A percentile compares a stretch with the other conserved stretches of the same genome.
These are phyloP conservation scores for Neoboletus magnificus DNA, from an alignment of 768 basidiomycete species.

Conservation along the genomic window DNA sequence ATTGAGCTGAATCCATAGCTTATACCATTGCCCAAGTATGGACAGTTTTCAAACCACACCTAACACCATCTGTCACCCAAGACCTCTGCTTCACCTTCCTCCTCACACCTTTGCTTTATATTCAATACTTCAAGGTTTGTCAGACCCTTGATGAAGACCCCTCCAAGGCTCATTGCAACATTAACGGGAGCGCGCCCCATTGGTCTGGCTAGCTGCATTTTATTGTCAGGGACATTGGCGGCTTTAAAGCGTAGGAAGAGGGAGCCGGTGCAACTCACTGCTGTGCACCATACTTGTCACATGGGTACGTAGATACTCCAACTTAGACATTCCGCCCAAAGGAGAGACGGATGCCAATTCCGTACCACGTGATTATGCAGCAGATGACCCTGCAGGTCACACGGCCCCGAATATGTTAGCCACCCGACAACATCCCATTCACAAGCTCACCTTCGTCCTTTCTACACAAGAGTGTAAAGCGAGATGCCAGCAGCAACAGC, in stretches of 20 bases:
- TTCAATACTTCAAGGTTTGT: too few relatives aligned
- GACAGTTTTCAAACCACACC: too few relatives aligned
- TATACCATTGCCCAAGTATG: too few relatives aligned
- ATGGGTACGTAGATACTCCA: background rate
- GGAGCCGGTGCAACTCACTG: background rate
- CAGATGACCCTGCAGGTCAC: background rate
- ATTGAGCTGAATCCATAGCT: too few relatives aligned
- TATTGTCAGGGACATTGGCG: background rate
- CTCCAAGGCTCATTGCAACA: background rate
- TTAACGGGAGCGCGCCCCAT: background rate
- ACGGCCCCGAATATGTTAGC: background rate
- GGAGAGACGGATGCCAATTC: background rate
- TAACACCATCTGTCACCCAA: too few relatives aligned
- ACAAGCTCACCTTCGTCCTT: background rate
- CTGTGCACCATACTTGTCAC: background rate
- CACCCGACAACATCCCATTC: background rate
- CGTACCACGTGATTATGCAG: background rate
- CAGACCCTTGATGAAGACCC: too few relatives aligned
- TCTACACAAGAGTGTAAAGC: background rate
- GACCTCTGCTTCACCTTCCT: too few relatives aligned
- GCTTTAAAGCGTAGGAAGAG: background rate
- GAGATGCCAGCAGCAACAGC: background rate
- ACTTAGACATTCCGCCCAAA: background rate
- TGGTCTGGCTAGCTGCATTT: background rate
- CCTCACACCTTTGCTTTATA: too few relatives aligned